These are phyloP conservation scores for Trichomonascus vanleenenianus DNA, from an alignment of 805 yeast genomes.

Conservation along the genomic window DNA sequence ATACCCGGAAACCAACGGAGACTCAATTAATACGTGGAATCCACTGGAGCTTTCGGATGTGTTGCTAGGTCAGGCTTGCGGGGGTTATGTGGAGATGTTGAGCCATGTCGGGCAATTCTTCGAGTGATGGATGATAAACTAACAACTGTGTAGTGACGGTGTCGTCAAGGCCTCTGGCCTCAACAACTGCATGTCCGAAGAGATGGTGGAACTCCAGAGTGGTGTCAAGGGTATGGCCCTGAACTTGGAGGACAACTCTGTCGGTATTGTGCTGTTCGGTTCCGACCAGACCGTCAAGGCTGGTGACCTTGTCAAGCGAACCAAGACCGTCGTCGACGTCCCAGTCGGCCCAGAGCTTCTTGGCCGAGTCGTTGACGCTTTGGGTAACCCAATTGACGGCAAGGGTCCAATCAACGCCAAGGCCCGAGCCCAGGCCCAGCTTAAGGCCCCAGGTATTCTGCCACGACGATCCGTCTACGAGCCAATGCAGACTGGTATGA, in stretches of 20 bases:
- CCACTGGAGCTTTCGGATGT: not conserved
- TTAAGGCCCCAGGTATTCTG: conserved; percentile 99
- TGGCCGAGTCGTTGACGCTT: conserved; percentile 99
- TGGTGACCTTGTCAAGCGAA: conserved; percentile 99
- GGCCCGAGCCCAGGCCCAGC: conserved; percentile 89
- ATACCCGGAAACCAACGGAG: no score
- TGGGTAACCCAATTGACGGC: conserved; percentile 99
- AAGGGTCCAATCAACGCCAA: conserved; percentile 94
- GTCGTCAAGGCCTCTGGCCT: conserved; percentile 99
- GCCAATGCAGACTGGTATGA: conserved; percentile 99
- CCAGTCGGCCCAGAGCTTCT: conserved; percentile 97
- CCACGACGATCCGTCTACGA: conserved; percentile 98
- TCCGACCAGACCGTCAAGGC: conserved; percentile 97
- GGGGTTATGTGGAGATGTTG: not conserved
- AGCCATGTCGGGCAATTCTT: no score
- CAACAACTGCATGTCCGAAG: conserved; percentile 99
- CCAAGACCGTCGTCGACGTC: conserved; percentile 98
- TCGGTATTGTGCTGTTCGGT: conserved; percentile 99
- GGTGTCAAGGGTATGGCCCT: conserved; percentile 99
- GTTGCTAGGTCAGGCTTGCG: not conserved
- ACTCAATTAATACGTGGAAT: no score
- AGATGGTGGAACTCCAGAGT: conserved; percentile 96
- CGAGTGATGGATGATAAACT: no score
- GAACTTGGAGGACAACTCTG: conserved; percentile 99
- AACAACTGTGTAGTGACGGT: conserved; percentile 74